Base-by-base conservation (phyloP, 1,139 yeast genomes). In the Chernovozyma sophiae-reginae region DNA sequence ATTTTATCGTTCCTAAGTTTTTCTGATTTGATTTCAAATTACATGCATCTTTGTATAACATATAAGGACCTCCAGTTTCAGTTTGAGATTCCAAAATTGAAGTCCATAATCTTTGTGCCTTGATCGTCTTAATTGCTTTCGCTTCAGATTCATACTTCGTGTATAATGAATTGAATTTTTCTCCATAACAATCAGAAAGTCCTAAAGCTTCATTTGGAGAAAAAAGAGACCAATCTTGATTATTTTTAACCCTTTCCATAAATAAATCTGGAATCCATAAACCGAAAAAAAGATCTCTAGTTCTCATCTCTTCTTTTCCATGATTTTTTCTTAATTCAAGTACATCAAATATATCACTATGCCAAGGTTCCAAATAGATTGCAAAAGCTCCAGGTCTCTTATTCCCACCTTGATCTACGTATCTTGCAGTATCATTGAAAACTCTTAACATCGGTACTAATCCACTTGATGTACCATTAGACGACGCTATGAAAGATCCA, bases 371-470 rank as follows among this genome's bases (percentile, higher is more conserved):
- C 36, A 76, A 45, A 57, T 76, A 77, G 23, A 75, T 60, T n/a
- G 81, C 79, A 53, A 77, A 74, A 6, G 82, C 82, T 31, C 82
- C 81, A 0, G 82, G 82, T 45, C 82, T 55, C 54, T 76, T 76
- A 47, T 76, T 76, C 23, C 81, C 81, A 25, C 82, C 82, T 51
- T 77, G 82, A 46, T 77, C 81, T 20, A 77, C 82, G 47, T 75
- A 76, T 49, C 79, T 65, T 14, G 82, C 80, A 6, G 81, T 75
- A 49, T 74, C 70, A 50, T 77, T 76, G 56, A 76, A 76, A 15
- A 76, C 81, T 44, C 76, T 66, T 13, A 77, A 56, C 81, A 77
- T 74, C 1, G 82, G 82, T 16, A 76, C 73, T 31, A 77, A 56
- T 15, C 82, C 82, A 49, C 66, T 73, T 4, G 81, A 73, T 3